A percentile compares a stretch with the other conserved stretches of the same genome.
Conservation (phyloP, 805 yeast species). For the Scheffersomyces lignosus region DNA sequence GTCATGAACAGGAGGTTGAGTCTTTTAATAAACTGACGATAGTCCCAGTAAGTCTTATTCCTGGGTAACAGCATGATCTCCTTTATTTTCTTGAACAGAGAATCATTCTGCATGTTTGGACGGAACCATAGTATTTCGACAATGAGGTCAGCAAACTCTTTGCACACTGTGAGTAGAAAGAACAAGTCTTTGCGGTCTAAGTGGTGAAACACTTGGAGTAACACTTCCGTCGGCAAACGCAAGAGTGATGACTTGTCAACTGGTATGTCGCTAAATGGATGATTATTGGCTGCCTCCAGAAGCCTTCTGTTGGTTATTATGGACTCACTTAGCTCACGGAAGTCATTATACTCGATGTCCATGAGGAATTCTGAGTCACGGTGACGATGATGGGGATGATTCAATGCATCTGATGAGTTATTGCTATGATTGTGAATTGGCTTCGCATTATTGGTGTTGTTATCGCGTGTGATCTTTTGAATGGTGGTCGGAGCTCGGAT, state of each 20-base stretch:
- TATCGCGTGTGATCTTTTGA: background rate
- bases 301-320: slow-evolving; percentile 28
- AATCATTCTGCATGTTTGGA: slow-evolving; percentile 61
- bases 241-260: slow-evolving; percentile 36
- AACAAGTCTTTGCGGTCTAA: slow-evolving; percentile 63
- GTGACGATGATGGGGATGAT: background rate
- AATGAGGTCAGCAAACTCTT: slow-evolving; percentile 73
- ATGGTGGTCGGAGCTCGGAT: background rate
- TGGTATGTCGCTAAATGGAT: slow-evolving; percentile 3
- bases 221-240: slow-evolving; percentile 57
- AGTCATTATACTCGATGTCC: slow-evolving; percentile 37
- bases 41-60: slow-evolving; percentile 59
- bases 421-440: background rate
- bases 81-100: slow-evolving; percentile 52
- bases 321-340: slow-evolving; percentile 33
- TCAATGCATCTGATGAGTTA: background rate
- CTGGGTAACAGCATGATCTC: slow-evolving; percentile 53
- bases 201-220: slow-evolving; percentile 65
- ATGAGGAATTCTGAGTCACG: slow-evolving; percentile 23
- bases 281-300: slow-evolving; percentile 10
- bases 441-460: background rate
- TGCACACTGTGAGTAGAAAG: slow-evolving; percentile 69
- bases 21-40: slow-evolving; percentile 69
- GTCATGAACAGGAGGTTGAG: slow-evolving; percentile 78
- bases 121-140: slow-evolving; percentile 87